These are phyloP conservation scores for Pseudogymnoascus sp. DNA, from an alignment of 2,329 filamentous ascomycete species.

Conservation along the genomic window DNA sequence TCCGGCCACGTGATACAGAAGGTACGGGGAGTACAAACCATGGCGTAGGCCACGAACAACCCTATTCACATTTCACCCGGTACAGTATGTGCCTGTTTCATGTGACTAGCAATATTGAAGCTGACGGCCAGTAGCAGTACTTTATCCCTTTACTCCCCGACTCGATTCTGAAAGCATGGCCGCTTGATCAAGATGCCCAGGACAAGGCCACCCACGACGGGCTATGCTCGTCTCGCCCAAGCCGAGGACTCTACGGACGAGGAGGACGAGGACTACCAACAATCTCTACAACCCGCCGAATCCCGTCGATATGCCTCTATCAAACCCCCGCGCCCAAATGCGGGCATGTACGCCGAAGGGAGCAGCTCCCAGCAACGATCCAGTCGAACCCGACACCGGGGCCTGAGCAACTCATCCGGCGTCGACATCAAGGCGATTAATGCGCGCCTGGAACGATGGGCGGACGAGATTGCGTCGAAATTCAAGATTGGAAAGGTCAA, in stretches of 20 bases:
- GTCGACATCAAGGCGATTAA: constrained; percentile 99
- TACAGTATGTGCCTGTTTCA: not conserved
- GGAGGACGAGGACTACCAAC: constrained; percentile 55
- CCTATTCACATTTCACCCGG: not conserved
- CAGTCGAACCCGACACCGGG: constrained; percentile 42
- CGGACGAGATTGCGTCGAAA: constrained; percentile 92
- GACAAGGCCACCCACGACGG: constrained; percentile 59
- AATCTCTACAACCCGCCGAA: constrained; percentile 47
- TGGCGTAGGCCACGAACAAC: not conserved
- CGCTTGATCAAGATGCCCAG: constrained; percentile 22
- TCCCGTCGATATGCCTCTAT: constrained; percentile 60
- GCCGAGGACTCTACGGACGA: constrained; percentile 69
- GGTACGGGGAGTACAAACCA: not conserved
- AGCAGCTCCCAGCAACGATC: constrained; percentile 30
- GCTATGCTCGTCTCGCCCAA: constrained; percentile 79
- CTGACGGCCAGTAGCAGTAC: not conserved
- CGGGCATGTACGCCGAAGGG: constrained; percentile 48
- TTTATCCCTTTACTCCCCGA: not conserved
- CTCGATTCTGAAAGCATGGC: not conserved
- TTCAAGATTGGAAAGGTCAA: constrained; percentile 82
- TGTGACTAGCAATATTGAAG: not conserved
- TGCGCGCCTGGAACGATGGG: constrained; percentile 88
- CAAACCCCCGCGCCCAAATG: constrained; percentile 52
- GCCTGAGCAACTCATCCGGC: constrained; percentile 69
- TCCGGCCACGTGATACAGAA: not conserved